Evolutionary conservation across 1,284 basidiomycete genomes (phyloP), one percentile per base, ranked within the genome.

Genomic region (Ustilago curta): DNA sequence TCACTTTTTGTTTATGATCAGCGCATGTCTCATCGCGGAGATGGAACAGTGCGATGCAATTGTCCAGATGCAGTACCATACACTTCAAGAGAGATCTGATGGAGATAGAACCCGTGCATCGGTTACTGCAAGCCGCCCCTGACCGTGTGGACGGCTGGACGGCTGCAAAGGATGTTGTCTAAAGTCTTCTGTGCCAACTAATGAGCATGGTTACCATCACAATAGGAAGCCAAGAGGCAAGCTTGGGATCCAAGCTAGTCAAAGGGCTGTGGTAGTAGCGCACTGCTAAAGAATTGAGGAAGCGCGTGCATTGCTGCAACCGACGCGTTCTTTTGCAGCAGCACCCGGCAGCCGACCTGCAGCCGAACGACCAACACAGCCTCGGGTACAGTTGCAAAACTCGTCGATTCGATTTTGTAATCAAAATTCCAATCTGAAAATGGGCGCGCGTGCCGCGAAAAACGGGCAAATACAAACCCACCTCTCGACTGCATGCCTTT

Each of bases 311-410:
- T 39, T 40, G 32, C 37, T 53, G 29, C 55, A 51, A 52, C 49
- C 39, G 43, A 64, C 61, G 60, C 48, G 53, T 56, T 55, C 31
- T 35, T 23, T 29, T 31, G 53, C 40, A 52, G 49, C 32, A 42
- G 12, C 12, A 16, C 42, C 49, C 52, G 53, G 66, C 59, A 59
- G 55, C 59, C 66, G 66, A 63, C 50, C 55, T 62, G 66, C 59
- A 69, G 59, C 55, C 59, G 56, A 62, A 62, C 32, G 40, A 47
- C 8, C 39, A 37, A 57, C 31, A 56, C 19, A 56, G 59, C 54
- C 44, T 58, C 50, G 59, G 44, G n/a, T 37, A 53, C 37, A 25
- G 14, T 47, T 35, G 60, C 52, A 37, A 48, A n/a, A n/a, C 29
- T 51, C 18, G 55, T 57, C 55, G 55, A 48, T 48, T 29, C 25